Base-by-base conservation (phyloP, 163 green algal genomes). In the Chloromonas sp. region DNA sequence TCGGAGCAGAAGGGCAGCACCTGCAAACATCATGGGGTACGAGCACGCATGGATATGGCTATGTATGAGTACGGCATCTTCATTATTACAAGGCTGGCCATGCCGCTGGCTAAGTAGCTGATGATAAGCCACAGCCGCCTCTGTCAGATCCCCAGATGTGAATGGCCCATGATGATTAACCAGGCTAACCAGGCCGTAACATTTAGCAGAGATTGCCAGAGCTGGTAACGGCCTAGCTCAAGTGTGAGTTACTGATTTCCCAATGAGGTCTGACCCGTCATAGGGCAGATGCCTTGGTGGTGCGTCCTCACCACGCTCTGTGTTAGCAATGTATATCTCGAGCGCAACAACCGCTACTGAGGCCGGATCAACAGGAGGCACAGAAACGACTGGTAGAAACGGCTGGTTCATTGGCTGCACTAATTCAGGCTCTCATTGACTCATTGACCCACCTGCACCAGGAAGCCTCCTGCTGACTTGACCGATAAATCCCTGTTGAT, bases 1-100 rank as follows among this genome's bases (percentile, higher is more conserved):
- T 98, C 96, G 2, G 92, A 93, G 59, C 94, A 95, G 87, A 96
- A 95, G 0, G 95, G 95, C 83, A 98, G 89, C 71, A 98, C 91
- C 89, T 95, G 14, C 66, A 74, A 5, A 74, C 66, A 11, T 74
- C 5, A 74, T 11, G 66, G 66, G 11, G 66, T 11, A 74, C 5
- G 5, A 74, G 66, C 66, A 74, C 66, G 66, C 66, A 11, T 74
- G 66, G 36, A 36, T 74, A 11, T 74, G 66, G 66, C 66, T 74
- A 11, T 74, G 11, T 36, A 36, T 36, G 36, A 36, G 36, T 36
- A 36, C 36, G 36, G 36, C 36, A 36, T 36, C 36, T 36, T 36
- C 36, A 74, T 15, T 11, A 74, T 74, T 74, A 5, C 66, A 74
- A 11, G 66, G 5, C 66, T 74, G 66, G 5, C 5, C 5, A 74